Evolutionary conservation across 176 grass and related monocot genomes (phyloP).

Genomic region (Aechmea fasciata): DNA sequence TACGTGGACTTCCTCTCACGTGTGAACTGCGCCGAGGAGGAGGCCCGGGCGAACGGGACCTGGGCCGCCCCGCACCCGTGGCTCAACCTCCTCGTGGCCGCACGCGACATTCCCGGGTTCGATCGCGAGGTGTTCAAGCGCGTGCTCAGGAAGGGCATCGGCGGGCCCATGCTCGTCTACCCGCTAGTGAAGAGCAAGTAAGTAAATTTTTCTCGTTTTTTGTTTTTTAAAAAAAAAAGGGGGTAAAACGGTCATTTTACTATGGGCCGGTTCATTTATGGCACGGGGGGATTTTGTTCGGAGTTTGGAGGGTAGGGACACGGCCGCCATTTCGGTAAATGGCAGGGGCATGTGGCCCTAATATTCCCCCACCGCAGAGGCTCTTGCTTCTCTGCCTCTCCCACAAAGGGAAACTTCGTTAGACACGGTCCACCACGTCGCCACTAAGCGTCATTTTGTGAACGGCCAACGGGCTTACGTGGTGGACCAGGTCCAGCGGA

Average conservation of each 20-base stretch:
- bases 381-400: no score
- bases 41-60: conserved; percentile 70
- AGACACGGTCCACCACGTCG: no score
- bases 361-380: no score
- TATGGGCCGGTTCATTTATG: conserved; percentile 15
- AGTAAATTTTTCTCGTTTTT: no score
- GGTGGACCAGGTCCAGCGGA: no score
- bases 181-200: conserved; percentile 76
- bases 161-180: conserved; percentile 93
- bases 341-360: not conserved
- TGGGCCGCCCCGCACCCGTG: conserved; percentile 87
- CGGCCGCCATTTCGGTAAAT: not conserved
- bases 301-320: no score
- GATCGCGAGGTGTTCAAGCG: conserved; percentile 45
- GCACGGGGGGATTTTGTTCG: no score
- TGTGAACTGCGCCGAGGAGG: conserved; percentile 63
- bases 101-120: conserved; percentile 51
- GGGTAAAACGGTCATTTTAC: not conserved
- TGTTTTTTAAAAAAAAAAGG: no score
- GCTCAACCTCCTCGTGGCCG: conserved; percentile 83
- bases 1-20: conserved; percentile 88
- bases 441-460: no score
- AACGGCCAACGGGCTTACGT: no score
- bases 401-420: no score
- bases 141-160: conserved; percentile 63